Base-by-base conservation (phyloP, 352 stramenopile genomes). In the Phytophthora meadii region DNA sequence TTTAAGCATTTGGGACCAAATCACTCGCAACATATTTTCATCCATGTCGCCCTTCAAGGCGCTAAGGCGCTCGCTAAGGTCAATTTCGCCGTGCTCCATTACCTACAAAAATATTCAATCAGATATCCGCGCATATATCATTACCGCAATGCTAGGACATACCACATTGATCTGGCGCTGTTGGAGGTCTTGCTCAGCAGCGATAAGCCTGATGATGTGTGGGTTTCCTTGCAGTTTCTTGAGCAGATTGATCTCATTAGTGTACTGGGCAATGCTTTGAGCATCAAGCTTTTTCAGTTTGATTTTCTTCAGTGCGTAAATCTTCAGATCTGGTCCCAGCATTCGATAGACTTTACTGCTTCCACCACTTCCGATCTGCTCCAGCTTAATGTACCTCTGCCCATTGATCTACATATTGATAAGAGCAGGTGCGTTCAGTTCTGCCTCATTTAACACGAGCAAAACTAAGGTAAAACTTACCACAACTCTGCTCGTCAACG, bases 1-100 rank as follows among this genome's bases (percentile, higher is more conserved):
- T 74, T 97, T 90, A 10, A 99, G 87, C 97, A 99, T 99, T 81
- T 99, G 97, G 69, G 98, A 97, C 97, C 97, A 99, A 37, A 97
- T 97, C 1, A 99, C 83, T n/a, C 97, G 85, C 39, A 99, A 78
- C 58, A 99, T 98, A 70, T 99, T 99, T 67, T 98, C 97, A 67
- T 99, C 96, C 44, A 99, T 79, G 11, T 70, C 78, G 19, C 86
- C 79, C 48, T 91, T 86, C 34, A 93, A 58, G 64, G 96, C 76
- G 14, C 85, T 68, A 54, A 99, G 70, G 27, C 98, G 83, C 60
- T 97, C 82, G 66, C 97, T 98, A 32, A 99, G 74, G 74, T 99
- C 97, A 28, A 98, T 98, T 68, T 99, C 97, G 11, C 97, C 97
- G 39, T 98, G 78, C 68, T 99, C 97, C 97, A 99, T 99, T 12